Conservation (phyloP, 2,329 filamentous ascomycete species). For the Fusarium burgessii region DNA sequence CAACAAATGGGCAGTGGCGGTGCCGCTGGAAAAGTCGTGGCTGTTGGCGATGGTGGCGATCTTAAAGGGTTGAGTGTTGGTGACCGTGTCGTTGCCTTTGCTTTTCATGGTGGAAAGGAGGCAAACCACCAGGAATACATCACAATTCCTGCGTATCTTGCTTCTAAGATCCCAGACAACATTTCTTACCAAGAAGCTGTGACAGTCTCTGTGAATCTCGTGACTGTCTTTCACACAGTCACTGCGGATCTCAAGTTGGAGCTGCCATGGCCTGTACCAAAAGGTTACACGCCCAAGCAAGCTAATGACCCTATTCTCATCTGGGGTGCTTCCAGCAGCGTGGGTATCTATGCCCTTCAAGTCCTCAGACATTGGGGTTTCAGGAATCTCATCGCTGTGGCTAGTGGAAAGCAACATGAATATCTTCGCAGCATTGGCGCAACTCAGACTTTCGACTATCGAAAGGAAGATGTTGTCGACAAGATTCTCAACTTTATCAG, state of each 20-base stretch:
- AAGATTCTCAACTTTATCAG: constrained; percentile 47
- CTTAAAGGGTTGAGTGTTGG: constrained; percentile 60
- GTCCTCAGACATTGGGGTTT: constrained; percentile 66
- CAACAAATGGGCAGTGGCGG: constrained; percentile 63
- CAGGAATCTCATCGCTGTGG: constrained; percentile 60
- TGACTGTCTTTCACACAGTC: constrained; percentile 69
- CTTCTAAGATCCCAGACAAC: constrained; percentile 58
- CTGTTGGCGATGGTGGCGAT: constrained; percentile 57
- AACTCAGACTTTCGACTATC: constrained; percentile 61
- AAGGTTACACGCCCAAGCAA: constrained; percentile 52
- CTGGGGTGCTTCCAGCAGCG: constrained; percentile 65
- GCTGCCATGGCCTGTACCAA: constrained; percentile 68
- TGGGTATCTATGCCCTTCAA: constrained; percentile 63
- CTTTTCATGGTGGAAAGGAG: constrained; percentile 59
- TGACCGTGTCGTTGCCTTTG: constrained; percentile 68
- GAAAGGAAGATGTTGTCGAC: constrained; percentile 51
- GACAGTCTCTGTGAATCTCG: constrained; percentile 67
- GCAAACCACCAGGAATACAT: constrained; percentile 68
- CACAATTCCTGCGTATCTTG: constrained; percentile 63
- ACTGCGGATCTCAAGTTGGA: constrained; percentile 62
- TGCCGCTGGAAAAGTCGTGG: constrained; percentile 64
- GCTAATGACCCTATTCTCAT: constrained; percentile 58
- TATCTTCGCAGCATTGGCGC: constrained; percentile 60
- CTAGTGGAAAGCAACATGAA: constrained; percentile 60
- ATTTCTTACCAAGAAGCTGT: constrained; percentile 60